phyloP scores from a whole-genome alignment of 768 basidiomycete genomes.

The Gloeostereum incarnatum region DNA sequence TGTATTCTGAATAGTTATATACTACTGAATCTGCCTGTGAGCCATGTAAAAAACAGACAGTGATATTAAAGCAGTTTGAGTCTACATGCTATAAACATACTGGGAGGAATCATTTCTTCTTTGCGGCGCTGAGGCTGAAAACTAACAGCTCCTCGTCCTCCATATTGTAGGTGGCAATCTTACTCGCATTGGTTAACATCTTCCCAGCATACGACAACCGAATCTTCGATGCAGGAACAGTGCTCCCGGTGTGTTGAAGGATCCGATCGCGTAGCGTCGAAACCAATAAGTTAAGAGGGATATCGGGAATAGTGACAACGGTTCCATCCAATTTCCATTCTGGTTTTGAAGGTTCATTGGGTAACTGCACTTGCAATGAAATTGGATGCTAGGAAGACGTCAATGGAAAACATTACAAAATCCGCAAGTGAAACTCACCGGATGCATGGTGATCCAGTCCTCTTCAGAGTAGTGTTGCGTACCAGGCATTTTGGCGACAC shows the following conservation, averaged over 20 bases:
- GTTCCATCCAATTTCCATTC: slow-evolving; percentile 91
- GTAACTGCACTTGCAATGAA: slow-evolving; percentile 76
- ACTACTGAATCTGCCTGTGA: too few relatives aligned
- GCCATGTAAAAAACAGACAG: too few relatives aligned
- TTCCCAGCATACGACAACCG: slow-evolving; percentile 73
- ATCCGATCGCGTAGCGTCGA: slow-evolving; percentile 89
- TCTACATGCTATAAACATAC: too few relatives aligned
- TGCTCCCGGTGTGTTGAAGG: slow-evolving; percentile 65
- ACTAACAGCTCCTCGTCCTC: slow-evolving; percentile 85
- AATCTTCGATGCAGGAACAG: slow-evolving; percentile 74
- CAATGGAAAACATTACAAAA: slow-evolving; percentile 1
- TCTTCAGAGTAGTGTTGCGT: slow-evolving; percentile 79
- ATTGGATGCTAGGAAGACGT: slow-evolving; percentile 59
- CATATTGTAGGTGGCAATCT: slow-evolving; percentile 81
- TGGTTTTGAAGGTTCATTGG: slow-evolving; percentile 71
- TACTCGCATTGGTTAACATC: slow-evolving; percentile 80
- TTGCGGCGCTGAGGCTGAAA: slow-evolving; percentile 66
- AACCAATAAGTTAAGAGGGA: slow-evolving; percentile 78
- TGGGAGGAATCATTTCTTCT: slow-evolving; percentile 65
- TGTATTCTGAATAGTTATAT: not conserved
- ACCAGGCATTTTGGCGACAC: slow-evolving; percentile 77
- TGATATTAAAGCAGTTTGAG: not conserved
- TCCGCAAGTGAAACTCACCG: slow-evolving; percentile 35
- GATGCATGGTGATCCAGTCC: slow-evolving; percentile 89
- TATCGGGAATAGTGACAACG: slow-evolving; percentile 66